phyloP scores from a whole-genome alignment of 495 filamentous ascomycete genomes.

The Trichoderma orchidacearum region DNA sequence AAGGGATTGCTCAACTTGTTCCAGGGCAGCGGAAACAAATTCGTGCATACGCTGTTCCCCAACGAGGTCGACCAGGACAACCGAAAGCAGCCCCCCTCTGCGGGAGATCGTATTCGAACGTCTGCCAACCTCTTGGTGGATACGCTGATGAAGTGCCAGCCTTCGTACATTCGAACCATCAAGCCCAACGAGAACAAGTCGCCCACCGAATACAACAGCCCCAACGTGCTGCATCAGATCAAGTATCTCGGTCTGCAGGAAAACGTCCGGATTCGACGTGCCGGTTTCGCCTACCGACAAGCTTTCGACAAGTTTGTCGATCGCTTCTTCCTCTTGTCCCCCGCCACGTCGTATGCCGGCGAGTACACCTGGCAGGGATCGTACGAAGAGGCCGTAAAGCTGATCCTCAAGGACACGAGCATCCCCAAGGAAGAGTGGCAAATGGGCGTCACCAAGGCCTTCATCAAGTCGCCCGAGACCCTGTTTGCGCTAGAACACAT shows the following conservation, averaged over 20 bases:
- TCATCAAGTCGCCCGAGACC: conserved; percentile 97
- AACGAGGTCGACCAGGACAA: conserved; percentile 92
- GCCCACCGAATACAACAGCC: conserved; percentile 74
- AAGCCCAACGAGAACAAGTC: conserved; percentile 99
- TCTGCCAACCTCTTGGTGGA: conserved; percentile 94
- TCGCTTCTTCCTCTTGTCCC: conserved; percentile 90
- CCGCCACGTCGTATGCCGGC: conserved; percentile 87
- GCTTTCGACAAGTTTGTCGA: conserved; percentile 98
- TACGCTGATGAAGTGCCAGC: conserved; percentile 92
- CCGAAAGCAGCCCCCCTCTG: conserved; percentile 83
- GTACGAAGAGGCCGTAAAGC: conserved; percentile 71
- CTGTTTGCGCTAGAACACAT: conserved; percentile 95
- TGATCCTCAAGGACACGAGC: conserved; percentile 90
- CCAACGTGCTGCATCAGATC: conserved; percentile 95
- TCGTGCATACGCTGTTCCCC: conserved; percentile 81
- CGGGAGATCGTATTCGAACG: conserved; percentile 91
- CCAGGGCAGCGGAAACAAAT: conserved; percentile 67
- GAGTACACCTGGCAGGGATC: conserved; percentile 95
- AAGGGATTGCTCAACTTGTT: conserved; percentile 90
- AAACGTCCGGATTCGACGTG: conserved; percentile 94
- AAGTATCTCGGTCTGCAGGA: conserved; percentile 98
- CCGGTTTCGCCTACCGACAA: conserved; percentile 94
- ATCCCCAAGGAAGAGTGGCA: conserved; percentile 95
- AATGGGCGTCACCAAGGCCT: conserved; percentile 92
- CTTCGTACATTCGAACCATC: conserved; percentile 97